Base-by-base conservation (phyloP, 176 grass and related monocot genomes). In the Zizania latifolia region DNA sequence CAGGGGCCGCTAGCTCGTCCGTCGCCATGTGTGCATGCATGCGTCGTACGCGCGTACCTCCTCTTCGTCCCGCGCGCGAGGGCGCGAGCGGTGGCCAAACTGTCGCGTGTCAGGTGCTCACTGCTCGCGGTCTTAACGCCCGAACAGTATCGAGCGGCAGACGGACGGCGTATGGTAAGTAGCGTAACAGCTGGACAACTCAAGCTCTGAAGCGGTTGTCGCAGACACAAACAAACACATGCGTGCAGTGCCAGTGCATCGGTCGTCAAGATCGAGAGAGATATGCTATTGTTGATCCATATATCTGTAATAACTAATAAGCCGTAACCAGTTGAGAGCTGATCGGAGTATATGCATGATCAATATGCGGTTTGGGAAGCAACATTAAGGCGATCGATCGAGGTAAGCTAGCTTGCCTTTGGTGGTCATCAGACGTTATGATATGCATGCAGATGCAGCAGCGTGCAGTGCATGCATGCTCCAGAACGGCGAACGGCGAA, bases 51-150 rank as follows among this genome's bases (percentile, higher is more conserved):
- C 62, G 13, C 22, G n/a, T n/a, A n/a, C n/a, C n/a, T n/a, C n/a
- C n/a, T n/a, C n/a, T n/a, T n/a, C n/a, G n/a, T n/a, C n/a, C n/a
- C n/a, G n/a, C n/a, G n/a, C n/a, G n/a, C 0, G 6, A 22, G 26
- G 5, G 26, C 26, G 58, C 31, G 58, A 0, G 58, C 24, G 23
- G 38, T 41, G 64, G 37, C 31, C 30, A 34, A 26, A 57, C 70
- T 74, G 80, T 82, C 80, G 22, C 51, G 51, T 61, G 77, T 73
- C 76, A 86, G 83, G 39, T 59, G 83, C 76, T 72, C 69, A 12
- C 62, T 53, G 68, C 29, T 22, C 48, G 38, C 36, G 7, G 19
- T 30, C 75, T 57, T 79, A 60, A 80, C 76, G 61, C 50, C 30
- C 53, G 51, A 85, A 80, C 8, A 80, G 83, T 60, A n/a, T 9